Percentiles rank a stretch among this genome's conserved stretches.
Conservation (phyloP, 345 rosid species). For the Psidium friedrichsthalianum region DNA sequence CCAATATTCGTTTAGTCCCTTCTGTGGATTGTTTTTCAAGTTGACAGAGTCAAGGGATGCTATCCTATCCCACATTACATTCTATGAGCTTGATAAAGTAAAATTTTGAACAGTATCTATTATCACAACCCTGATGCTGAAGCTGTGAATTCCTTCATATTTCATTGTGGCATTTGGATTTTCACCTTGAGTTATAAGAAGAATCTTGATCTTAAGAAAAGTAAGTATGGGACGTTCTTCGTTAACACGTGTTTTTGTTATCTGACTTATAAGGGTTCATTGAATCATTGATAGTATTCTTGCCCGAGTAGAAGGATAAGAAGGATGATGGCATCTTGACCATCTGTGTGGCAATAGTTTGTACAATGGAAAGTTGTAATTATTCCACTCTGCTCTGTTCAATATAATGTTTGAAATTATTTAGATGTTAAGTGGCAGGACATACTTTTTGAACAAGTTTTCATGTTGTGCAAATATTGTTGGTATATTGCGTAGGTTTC, state of each 20-base stretch:
- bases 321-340: not conserved
- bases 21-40: not conserved
- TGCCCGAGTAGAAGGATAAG: not conserved
- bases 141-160: not conserved
- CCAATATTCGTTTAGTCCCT: not conserved
- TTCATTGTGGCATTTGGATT: not conserved
- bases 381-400: not conserved
- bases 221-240: not conserved
- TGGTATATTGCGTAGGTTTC: constrained; percentile 28
- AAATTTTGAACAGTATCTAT: not conserved
- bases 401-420: not conserved
- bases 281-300: not conserved
- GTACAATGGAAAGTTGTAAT: not conserved
- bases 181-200: not conserved
- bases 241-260: not conserved
- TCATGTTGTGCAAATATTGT: not conserved
- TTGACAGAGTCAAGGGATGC: not conserved
- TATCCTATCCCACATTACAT: not conserved
- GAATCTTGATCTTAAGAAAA: not conserved
- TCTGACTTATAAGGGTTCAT: not conserved
- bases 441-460: not conserved
- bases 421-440: not conserved
- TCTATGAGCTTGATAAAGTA: not conserved
- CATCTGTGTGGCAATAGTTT: not conserved
- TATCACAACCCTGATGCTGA: not conserved